Percentiles rank a stretch among this genome's conserved stretches.
These are phyloP conservation scores for Chaetothyriales sp. DNA, from an alignment of 2,329 filamentous ascomycete species.

Conservation along the genomic window DNA sequence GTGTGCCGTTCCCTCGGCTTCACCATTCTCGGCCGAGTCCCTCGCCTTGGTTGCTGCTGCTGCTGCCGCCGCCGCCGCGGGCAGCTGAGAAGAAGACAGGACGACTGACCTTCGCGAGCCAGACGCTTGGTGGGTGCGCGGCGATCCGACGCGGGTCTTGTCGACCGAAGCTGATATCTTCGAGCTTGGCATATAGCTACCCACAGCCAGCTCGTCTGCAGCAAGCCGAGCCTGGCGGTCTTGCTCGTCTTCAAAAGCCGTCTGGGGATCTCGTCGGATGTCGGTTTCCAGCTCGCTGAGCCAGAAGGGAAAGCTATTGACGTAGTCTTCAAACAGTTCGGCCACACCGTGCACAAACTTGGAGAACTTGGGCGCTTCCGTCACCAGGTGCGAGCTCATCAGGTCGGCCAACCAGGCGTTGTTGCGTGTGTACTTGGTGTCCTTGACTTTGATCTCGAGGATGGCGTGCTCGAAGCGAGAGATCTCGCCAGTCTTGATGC, in stretches of 20 bases:
- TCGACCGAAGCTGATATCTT: conserved; percentile 12
- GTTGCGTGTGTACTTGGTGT: conserved; percentile 47
- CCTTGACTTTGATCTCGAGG: conserved; percentile 79
- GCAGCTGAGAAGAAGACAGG: background rate
- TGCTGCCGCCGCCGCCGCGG: too few species aligned
- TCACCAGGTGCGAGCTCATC: conserved; percentile 82
- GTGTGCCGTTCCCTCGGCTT: conserved; percentile 22
- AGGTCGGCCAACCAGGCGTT: conserved; percentile 81
- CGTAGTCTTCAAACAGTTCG: conserved; percentile 82
- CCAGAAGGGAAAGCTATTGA: conserved; percentile 96
- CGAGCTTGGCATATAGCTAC: conserved; percentile 58
- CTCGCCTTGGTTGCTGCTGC: background rate
- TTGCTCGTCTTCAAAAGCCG: conserved; percentile 82
- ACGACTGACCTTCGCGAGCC: conserved; percentile 6
- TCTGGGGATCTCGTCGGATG: conserved; percentile 82
- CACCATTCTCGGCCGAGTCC: background rate
- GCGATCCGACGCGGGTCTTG: conserved; percentile 11
- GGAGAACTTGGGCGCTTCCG: conserved; percentile 77
- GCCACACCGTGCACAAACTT: conserved; percentile 94
- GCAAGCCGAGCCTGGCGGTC: conserved; percentile 64
- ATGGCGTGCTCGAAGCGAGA: conserved; percentile 80
- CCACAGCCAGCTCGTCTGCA: conserved; percentile 77
- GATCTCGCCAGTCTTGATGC: conserved; percentile 80
- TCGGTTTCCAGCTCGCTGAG: conserved; percentile 79
- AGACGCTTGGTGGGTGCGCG: conserved; percentile 3